Evolutionary conservation across 1,284 basidiomycete genomes (phyloP).

Genomic region (Tilletia indica): DNA sequence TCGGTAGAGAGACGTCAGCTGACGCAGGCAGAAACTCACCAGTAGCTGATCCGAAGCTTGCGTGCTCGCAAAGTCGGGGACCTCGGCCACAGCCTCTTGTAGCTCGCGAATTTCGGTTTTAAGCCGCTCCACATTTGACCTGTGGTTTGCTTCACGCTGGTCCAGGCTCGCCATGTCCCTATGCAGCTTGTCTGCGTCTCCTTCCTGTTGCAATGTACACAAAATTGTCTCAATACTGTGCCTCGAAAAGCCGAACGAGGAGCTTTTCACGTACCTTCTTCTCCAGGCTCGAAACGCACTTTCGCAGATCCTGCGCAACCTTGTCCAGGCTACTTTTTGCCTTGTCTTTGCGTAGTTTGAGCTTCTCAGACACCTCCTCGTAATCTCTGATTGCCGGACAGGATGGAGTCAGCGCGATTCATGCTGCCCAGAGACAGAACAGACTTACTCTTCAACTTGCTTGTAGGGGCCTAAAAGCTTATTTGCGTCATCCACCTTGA

Average conservation of each 20-base stretch:
- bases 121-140: not conserved
- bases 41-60: not conserved
- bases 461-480: not conserved
- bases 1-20: not conserved
- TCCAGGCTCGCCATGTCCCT: slow-evolving; percentile 22
- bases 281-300: not conserved
- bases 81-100: not conserved
- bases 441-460: not conserved
- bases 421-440: not conserved
- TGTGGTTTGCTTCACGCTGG: slow-evolving; percentile 10
- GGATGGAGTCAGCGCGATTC: not conserved
- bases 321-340: slow-evolving; percentile 4
- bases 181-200: slow-evolving; percentile 26
- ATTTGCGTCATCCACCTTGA: not conserved
- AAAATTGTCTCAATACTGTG: not conserved
- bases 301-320: not conserved
- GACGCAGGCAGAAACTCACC: not conserved
- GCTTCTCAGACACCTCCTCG: slow-evolving; percentile 20
- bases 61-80: slow-evolving; percentile 3
- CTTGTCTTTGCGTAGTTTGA: slow-evolving; percentile 13
- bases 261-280: not conserved
- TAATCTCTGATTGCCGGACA: slow-evolving; percentile 6
- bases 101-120: slow-evolving; percentile 8
- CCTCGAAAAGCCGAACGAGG: not conserved
- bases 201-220: slow-evolving; percentile 21